Evolutionary conservation across 2,329 filamentous ascomycete genomes (phyloP).

Genomic region (Fusarium pseudoanthophilum): DNA sequence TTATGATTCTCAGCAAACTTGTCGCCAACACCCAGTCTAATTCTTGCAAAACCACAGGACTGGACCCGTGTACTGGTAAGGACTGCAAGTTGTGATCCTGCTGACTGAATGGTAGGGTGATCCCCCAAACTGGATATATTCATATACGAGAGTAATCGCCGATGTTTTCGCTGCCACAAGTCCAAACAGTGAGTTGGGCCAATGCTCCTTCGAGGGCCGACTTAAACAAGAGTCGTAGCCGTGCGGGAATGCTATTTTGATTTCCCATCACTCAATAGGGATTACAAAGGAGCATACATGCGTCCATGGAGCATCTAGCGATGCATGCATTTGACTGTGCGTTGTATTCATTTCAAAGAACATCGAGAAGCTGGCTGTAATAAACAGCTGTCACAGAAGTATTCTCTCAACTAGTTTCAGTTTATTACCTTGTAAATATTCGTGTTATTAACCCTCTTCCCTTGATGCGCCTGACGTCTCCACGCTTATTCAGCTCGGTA

Average conservation of each 20-base stretch:
- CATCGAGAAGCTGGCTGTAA: background rate
- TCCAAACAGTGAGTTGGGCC: background rate
- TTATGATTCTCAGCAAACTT: background rate
- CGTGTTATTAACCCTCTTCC: background rate
- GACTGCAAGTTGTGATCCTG: constrained; percentile 23
- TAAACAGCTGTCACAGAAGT: background rate
- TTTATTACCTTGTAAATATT: background rate
- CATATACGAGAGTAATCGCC: background rate
- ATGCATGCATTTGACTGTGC: background rate
- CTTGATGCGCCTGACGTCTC: background rate
- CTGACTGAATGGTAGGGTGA: constrained; percentile 30
- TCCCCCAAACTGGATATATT: background rate
- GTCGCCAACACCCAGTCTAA: background rate
- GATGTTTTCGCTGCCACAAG: background rate
- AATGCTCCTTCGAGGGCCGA: background rate
- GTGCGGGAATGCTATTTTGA: background rate
- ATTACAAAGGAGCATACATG: background rate
- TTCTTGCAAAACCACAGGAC: background rate
- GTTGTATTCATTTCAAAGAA: background rate
- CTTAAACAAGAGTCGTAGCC: background rate
- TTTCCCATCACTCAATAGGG: background rate
- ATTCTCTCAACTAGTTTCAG: background rate
- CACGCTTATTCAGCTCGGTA: background rate
- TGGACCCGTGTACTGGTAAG: constrained; percentile 25
- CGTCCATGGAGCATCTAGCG: constrained; percentile 22